phyloP scores from a whole-genome alignment of 1,284 basidiomycete genomes.

The Fistulina hepatica region DNA sequence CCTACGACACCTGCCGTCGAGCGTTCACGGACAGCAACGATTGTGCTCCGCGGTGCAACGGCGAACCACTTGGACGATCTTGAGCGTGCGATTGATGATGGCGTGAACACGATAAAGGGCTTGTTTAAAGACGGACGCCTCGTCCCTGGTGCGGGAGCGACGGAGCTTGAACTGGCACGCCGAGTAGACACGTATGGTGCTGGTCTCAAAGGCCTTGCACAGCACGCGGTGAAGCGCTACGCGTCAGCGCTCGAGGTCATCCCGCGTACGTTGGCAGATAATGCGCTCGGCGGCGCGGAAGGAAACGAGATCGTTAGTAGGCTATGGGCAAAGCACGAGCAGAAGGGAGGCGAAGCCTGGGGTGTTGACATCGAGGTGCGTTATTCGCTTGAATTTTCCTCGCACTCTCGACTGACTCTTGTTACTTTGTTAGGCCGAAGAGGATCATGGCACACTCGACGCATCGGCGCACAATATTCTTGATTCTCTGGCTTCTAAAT shows the following conservation, averaged over 20 bases:
- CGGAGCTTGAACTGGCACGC: constrained; percentile 85
- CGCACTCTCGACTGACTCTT: background rate
- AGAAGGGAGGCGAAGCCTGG: constrained; percentile 56
- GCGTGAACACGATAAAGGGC: constrained; percentile 93
- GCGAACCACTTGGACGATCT: constrained; percentile 93
- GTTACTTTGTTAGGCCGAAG: constrained; percentile 44
- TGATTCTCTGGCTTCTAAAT: constrained; percentile 81
- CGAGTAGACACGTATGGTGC: constrained; percentile 81
- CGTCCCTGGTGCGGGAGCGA: constrained; percentile 91
- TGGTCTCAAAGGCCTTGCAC: constrained; percentile 82
- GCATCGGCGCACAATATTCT: constrained; percentile 58
- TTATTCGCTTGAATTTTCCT: constrained; percentile 8
- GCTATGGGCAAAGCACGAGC: constrained; percentile 84
- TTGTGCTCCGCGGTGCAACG: constrained; percentile 96
- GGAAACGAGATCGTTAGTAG: constrained; percentile 87
- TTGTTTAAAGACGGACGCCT: constrained; percentile 85
- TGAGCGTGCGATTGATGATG: constrained; percentile 93
- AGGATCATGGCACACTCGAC: constrained; percentile 62
- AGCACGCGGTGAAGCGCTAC: constrained; percentile 91
- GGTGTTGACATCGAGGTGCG: constrained; percentile 91
- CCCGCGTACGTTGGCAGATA: constrained; percentile 91
- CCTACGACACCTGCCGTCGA: constrained; percentile 35
- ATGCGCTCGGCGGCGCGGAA: constrained; percentile 82
- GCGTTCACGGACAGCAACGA: constrained; percentile 79
- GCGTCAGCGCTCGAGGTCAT: constrained; percentile 88